Evolutionary conservation across 352 stramenopile species (phyloP).

Genomic region (Phytopythium vexans): DNA sequence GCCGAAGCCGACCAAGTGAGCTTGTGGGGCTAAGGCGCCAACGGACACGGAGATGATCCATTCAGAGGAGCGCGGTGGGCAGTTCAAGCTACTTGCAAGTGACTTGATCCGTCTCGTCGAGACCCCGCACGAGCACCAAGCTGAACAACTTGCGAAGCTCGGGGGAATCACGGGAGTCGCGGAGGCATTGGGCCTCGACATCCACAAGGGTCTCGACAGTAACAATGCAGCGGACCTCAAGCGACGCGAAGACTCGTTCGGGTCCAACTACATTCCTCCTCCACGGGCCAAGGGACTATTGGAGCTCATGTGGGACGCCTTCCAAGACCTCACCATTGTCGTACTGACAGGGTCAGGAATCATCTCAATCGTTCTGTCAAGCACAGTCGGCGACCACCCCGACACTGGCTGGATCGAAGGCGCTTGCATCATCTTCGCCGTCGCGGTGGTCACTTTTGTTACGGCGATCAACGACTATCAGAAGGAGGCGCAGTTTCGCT

Average conservation of each 20-base stretch:
- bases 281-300: conserved; percentile 51
- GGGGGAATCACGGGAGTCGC: conserved; percentile 53
- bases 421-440: conserved; percentile 85
- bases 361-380: conserved; percentile 75
- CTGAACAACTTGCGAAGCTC: conserved; percentile 31
- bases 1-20: too few species aligned
- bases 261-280: conserved; percentile 60
- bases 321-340: conserved; percentile 90
- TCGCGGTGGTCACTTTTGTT: conserved; percentile 86
- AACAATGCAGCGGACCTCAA: conserved; percentile 31
- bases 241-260: conserved; percentile 46
- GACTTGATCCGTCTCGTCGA: conserved; percentile 68
- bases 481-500: conserved; percentile 88
- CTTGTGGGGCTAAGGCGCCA: too few species aligned
- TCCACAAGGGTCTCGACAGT: conserved; percentile 43
- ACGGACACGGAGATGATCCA: too few species aligned
- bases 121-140: conserved; percentile 50
- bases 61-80: too few species aligned
- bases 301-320: conserved; percentile 87
- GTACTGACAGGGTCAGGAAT: conserved; percentile 81
- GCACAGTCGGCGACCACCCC: conserved; percentile 40
- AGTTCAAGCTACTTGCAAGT: conserved; percentile 43
- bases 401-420: conserved; percentile 86
- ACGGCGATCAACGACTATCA: conserved; percentile 89
- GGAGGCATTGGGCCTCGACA: conserved; percentile 35